A percentile compares a stretch with the other conserved stretches of the same genome.
Conservation (phyloP, 1,284 basidiomycete genomes). For the Tremellales sp. region DNA sequence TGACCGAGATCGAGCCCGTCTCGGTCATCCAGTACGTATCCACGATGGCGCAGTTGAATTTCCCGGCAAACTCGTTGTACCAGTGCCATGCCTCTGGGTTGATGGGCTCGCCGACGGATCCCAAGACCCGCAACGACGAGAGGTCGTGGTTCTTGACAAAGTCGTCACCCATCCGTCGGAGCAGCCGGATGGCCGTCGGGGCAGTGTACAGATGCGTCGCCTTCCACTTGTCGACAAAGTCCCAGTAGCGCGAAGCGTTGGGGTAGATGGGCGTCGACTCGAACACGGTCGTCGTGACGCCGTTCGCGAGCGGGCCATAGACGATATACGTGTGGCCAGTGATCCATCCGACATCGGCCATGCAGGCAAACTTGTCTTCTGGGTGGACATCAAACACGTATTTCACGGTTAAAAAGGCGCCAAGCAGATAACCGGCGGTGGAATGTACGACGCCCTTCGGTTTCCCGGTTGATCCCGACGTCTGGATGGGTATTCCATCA, state of each 20-base stretch:
- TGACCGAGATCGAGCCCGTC: constrained; percentile 91
- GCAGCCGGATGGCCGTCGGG: constrained; percentile 80
- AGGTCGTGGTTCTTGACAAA: constrained; percentile 84
- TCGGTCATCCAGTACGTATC: constrained; percentile 99
- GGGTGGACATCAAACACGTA: constrained; percentile 95
- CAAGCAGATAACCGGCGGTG: constrained; percentile 88
- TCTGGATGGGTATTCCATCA: constrained; percentile 52
- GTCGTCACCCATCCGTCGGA: constrained; percentile 82
- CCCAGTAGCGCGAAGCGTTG: constrained; percentile 93
- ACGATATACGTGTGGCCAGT: constrained; percentile 98
- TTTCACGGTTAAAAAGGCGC: constrained; percentile 87
- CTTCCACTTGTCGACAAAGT: constrained; percentile 88
- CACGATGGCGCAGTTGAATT: constrained; percentile 85
- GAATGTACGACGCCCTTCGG: constrained; percentile 97
- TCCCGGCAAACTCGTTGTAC: constrained; percentile 89
- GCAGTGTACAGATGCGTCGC: constrained; percentile 93
- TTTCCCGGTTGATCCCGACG: constrained; percentile 91
- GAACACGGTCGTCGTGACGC: constrained; percentile 88
- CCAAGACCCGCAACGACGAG: constrained; percentile 77
- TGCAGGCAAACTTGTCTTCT: constrained; percentile 89
- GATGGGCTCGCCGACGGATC: constrained; percentile 95
- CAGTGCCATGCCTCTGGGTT: constrained; percentile 99
- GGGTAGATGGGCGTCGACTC: constrained; percentile 98
- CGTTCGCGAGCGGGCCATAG: constrained; percentile 86
- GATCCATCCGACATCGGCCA: constrained; percentile 99